Percentiles rank a stretch among this genome's conserved stretches.
Evolutionary conservation across 371 early-diverging fungal genomes (phyloP).

Genomic region (Circinella minor): DNA sequence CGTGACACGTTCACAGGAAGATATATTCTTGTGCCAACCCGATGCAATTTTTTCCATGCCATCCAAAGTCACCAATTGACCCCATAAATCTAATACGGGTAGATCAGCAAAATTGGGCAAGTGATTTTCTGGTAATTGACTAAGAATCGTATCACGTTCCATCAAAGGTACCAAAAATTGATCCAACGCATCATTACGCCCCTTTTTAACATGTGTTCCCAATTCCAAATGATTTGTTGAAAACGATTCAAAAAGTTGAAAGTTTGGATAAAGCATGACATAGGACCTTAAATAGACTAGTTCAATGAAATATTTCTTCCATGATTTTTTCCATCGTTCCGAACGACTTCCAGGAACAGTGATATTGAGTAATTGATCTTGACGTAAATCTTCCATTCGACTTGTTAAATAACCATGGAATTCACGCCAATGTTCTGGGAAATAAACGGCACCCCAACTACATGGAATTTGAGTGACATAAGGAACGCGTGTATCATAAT

Average conservation of each 20-base stretch:
- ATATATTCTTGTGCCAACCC: slow-evolving; percentile 48
- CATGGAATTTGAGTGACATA: slow-evolving; percentile 65
- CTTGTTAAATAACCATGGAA: slow-evolving; percentile 61
- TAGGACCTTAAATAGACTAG: slow-evolving; percentile 65
- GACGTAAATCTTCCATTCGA: slow-evolving; percentile 50
- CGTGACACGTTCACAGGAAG: slow-evolving; percentile 43
- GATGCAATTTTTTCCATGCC: slow-evolving; percentile 47
- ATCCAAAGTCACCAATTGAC: slow-evolving; percentile 45
- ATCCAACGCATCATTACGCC: slow-evolving; percentile 41
- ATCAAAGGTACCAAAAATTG: slow-evolving; percentile 65
- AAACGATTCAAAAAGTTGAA: slow-evolving; percentile 61
- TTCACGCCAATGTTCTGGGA: slow-evolving; percentile 72
- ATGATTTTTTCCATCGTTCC: slow-evolving; percentile 65
- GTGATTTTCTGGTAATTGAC: slow-evolving; percentile 54
- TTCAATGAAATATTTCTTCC: slow-evolving; percentile 73
- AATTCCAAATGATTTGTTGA: slow-evolving; percentile 71
- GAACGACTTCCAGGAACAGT: slow-evolving; percentile 63
- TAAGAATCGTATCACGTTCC: slow-evolving; percentile 54
- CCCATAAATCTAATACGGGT: slow-evolving; percentile 64
- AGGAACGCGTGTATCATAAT: slow-evolving; percentile 48
- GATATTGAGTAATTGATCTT: slow-evolving; percentile 49
- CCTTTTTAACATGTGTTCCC: slow-evolving; percentile 62
- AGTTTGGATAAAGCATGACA: slow-evolving; percentile 72
- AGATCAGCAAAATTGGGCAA: slow-evolving; percentile 52
- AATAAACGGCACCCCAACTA: slow-evolving; percentile 74